Evolutionary conservation across 495 filamentous ascomycete species (phyloP), one percentile per base, ranked within the genome.

Genomic region (Aspergillus nanangensis): DNA sequence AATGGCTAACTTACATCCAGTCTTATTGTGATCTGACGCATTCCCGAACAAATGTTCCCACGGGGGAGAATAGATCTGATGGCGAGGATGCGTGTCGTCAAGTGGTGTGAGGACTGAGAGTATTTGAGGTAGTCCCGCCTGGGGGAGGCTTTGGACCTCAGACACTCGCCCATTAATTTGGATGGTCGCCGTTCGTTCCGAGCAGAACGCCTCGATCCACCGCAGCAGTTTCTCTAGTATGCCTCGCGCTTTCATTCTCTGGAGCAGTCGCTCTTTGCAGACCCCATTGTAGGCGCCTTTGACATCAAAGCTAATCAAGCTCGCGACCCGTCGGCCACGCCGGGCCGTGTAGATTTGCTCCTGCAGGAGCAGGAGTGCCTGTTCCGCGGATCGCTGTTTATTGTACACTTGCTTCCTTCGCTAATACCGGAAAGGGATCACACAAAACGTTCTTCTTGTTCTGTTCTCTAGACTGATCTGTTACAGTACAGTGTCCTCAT

Each of bases 201-300:
- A 57, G 46, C 41, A 57, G 47, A 71, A 70, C 19, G 53, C 57
- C 10, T 60, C 42, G 11, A 66, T 52, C 68, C 55, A 70, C 31
- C 50, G 43, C 7, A 55, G 41, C 31, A 70, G 46, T 8, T 15
- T 41, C 10, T 55, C 47, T 9, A 57, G 60, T 40, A 71, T 65
- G 15, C 56, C 50, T 56, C 58, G 38, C 20, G 55, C 52, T 49
- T 48, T n/a, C n/a, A n/a, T n/a, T n/a, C n/a, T n/a, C n/a, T n/a
- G n/a, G n/a, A n/a, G n/a, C n/a, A n/a, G n/a, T 55, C 15, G 49
- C 50, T 60, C 59, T 41, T 58, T 66, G 32, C 40, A 56, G 10
- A 73, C 65, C 4, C 62, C 47, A 32, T 71, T 70, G 45, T 69
- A 73, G 34, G 61, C 69, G 9, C 66, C 66, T 50, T 70, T 69